Evolutionary conservation across 1,284 basidiomycete species (phyloP).

Genomic region (Pseudozyma sp.): DNA sequence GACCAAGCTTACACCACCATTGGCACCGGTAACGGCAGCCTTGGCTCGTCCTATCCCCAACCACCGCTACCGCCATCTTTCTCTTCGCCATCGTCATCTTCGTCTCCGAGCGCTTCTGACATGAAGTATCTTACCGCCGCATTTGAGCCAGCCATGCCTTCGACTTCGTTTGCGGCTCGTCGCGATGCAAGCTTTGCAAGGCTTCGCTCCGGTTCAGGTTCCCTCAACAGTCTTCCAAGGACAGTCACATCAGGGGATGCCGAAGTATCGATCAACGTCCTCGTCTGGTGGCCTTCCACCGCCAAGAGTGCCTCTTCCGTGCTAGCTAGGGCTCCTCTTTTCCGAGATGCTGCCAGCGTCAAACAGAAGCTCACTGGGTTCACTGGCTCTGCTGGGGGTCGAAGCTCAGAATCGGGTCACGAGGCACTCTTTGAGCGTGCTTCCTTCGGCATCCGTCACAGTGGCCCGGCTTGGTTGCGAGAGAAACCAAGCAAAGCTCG

Average conservation of each 20-base stretch:
- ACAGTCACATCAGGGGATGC: conserved; percentile 15
- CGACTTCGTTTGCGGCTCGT: neutral
- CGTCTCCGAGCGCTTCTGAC: neutral
- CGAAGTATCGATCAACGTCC: conserved; percentile 29
- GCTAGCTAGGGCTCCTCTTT: conserved; percentile 37
- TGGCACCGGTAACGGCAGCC: no score
- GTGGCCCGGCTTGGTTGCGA: conserved; percentile 38
- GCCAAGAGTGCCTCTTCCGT: conserved; percentile 32
- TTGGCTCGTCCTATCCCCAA: no score
- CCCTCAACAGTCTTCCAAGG: conserved; percentile 15
- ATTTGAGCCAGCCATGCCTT: no score
- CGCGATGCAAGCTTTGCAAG: conserved; percentile 15
- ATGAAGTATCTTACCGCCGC: no score
- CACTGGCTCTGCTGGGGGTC: conserved; percentile 6
- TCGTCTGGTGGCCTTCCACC: conserved; percentile 37
- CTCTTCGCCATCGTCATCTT: conserved; percentile 7
- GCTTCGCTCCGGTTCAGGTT: conserved; percentile 36
- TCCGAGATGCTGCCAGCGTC: conserved; percentile 45
- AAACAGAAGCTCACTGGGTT: conserved; percentile 47
- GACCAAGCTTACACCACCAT: no score
- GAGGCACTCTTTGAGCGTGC: conserved; percentile 36
- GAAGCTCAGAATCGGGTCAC: conserved; percentile 20
- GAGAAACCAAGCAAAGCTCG: conserved; percentile 48
- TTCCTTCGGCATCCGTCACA: conserved; percentile 34
- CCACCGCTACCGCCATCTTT: neutral